phyloP scores from a whole-genome alignment of 805 yeast species.

The Candida palmyrensis region DNA sequence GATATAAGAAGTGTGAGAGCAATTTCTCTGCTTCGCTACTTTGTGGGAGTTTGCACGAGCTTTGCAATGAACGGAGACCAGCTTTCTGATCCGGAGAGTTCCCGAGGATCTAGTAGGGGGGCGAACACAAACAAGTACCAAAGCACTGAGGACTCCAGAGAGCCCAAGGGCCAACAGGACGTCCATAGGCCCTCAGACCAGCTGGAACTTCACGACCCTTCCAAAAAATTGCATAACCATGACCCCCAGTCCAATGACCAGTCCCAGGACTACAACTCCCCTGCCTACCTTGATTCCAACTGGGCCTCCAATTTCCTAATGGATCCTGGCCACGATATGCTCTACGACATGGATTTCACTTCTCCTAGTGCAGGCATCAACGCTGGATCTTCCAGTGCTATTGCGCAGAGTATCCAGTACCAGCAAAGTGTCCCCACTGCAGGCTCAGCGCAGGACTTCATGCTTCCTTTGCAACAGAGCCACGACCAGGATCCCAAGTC shows the following conservation, averaged over 20 bases:
- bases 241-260: neutral
- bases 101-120: neutral
- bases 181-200: too few relatives aligned
- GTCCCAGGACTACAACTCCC: neutral
- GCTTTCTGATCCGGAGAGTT: too few relatives aligned
- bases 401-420: neutral
- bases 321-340: constrained; percentile 25
- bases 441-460: neutral
- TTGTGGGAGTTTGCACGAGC: too few relatives aligned
- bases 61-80: too few relatives aligned
- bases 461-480: too few relatives aligned
- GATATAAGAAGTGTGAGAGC: too few relatives aligned
- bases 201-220: too few relatives aligned
- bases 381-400: neutral
- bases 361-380: constrained; percentile 13
- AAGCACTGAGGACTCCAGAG: neutral
- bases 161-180: constrained; percentile 1
- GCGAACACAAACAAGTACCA: neutral
- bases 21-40: too few relatives aligned
- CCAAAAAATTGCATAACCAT: too few relatives aligned
- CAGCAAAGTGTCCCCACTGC: neutral
- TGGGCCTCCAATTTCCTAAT: constrained; percentile 32
- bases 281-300: constrained; percentile 16
- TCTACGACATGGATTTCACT: constrained; percentile 29
- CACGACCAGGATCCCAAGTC: too few relatives aligned